These are phyloP conservation scores for Paecilomyces sp. DNA, from an alignment of 2,329 filamentous ascomycete genomes.

Conservation along the genomic window DNA sequence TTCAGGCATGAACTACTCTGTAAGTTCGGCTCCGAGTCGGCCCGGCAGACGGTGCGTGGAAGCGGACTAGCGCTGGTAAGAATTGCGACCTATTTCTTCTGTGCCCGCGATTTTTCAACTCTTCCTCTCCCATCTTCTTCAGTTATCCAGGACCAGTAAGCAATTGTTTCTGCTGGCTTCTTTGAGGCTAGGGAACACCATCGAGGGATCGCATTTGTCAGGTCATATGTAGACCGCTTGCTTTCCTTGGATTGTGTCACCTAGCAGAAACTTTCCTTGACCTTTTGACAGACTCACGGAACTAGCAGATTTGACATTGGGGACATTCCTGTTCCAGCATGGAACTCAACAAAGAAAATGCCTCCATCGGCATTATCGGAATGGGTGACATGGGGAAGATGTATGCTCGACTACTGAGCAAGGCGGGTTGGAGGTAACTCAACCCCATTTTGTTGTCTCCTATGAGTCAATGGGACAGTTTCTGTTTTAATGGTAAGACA, in stretches of 20 bases:
- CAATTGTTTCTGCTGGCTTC: background rate
- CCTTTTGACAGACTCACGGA: background rate
- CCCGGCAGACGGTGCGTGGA: constrained; percentile 14
- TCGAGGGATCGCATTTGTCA: background rate
- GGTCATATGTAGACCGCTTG: background rate
- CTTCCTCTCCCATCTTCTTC: background rate
- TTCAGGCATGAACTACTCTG: background rate
- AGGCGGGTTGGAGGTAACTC: constrained; percentile 91
- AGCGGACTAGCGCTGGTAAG: background rate
- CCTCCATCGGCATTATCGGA: constrained; percentile 87
- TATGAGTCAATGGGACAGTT: constrained; percentile 1
- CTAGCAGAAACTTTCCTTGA: background rate
- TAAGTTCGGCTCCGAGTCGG: constrained; percentile 16
- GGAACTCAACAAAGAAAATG: constrained; percentile 52
- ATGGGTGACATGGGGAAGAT: constrained; percentile 99
- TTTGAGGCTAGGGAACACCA: background rate
- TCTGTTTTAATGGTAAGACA: constrained; percentile 24
- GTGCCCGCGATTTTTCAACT: background rate
- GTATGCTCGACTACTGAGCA: constrained; percentile 83
- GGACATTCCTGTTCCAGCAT: constrained; percentile 14
- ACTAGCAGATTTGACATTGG: constrained; percentile 7
- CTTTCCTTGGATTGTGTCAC: background rate
- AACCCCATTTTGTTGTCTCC: constrained; percentile 7
- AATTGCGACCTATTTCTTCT: background rate
- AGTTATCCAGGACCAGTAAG: background rate